Conservation (phyloP, 805 yeast genomes). For the Debaryomyces tyrocola region DNA sequence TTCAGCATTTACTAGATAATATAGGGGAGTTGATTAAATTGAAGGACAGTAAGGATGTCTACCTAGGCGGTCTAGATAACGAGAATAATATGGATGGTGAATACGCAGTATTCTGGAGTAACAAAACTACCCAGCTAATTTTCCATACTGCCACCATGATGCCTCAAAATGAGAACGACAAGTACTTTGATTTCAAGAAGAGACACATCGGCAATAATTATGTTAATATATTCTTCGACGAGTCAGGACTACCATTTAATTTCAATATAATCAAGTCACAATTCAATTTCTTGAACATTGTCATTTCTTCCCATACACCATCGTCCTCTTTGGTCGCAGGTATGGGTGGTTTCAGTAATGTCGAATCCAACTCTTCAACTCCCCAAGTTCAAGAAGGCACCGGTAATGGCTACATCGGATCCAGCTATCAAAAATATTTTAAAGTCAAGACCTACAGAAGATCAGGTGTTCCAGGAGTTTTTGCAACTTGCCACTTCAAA, state of each 20-base stretch:
- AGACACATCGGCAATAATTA: conserved; percentile 85
- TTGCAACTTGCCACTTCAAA: conserved; percentile 76
- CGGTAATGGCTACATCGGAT: not conserved
- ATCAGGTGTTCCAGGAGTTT: conserved; percentile 71
- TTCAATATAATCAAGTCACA: conserved; percentile 73
- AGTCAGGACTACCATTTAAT: conserved; percentile 62
- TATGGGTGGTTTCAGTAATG: not conserved
- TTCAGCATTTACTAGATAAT: conserved; percentile 55
- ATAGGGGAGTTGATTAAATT: conserved; percentile 65
- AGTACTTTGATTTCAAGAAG: conserved; percentile 56
- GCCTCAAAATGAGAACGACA: conserved; percentile 54
- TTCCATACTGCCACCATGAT: conserved; percentile 83
- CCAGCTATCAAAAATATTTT: conserved; percentile 35
- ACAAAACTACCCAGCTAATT: conserved; percentile 66
- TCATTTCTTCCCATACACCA: conserved; percentile 62
- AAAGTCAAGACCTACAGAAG: conserved; percentile 65
- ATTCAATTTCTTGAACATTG: conserved; percentile 80
- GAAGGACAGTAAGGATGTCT: conserved; percentile 50
- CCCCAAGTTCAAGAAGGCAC: not conserved
- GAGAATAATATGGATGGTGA: conserved; percentile 73
- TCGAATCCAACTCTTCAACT: conserved; percentile 1
- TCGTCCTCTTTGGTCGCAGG: not conserved
- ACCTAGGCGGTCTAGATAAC: conserved; percentile 79
- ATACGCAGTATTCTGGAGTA: conserved; percentile 70
- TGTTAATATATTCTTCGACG: conserved; percentile 80